A percentile compares a stretch with the other conserved stretches of the same genome.
Conservation (phyloP, 495 filamentous ascomycete species). For the Cladorrhinum samala region DNA sequence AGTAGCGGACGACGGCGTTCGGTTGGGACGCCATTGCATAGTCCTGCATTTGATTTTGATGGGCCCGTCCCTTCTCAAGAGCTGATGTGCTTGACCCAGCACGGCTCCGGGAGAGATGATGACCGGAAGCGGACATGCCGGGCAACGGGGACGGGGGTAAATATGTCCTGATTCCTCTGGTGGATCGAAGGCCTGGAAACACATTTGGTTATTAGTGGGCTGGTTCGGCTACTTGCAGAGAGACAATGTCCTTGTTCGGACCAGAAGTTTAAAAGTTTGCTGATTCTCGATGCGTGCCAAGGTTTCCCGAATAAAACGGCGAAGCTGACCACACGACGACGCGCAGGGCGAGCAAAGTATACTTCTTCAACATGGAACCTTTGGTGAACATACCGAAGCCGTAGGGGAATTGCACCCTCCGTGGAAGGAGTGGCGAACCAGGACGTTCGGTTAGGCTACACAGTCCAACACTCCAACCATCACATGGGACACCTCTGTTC, state of each 20-base stretch:
- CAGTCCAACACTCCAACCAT: constrained; percentile 43
- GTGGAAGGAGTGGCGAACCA: constrained; percentile 29
- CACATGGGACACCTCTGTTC: constrained; percentile 34
- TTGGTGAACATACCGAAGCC: constrained; percentile 26
- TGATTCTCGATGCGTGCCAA: not conserved
- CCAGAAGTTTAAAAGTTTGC: not conserved
- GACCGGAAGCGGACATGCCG: constrained; percentile 40
- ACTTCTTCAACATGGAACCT: not conserved
- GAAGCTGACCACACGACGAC: not conserved
- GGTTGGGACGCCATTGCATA: constrained; percentile 47
- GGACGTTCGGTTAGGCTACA: constrained; percentile 40
- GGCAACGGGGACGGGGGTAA: constrained; percentile 20
- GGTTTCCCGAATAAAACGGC: not conserved
- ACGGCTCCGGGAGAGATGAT: constrained; percentile 48
- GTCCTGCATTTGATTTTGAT: constrained; percentile 38
- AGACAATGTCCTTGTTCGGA: not conserved
- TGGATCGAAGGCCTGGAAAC: constrained; percentile 15
- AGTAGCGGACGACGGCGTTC: constrained; percentile 47
- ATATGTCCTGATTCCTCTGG: constrained; percentile 21
- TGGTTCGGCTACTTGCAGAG: constrained; percentile 13
- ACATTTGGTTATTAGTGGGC: constrained; percentile 11
- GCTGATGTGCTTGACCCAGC: constrained; percentile 52
- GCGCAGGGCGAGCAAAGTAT: constrained; percentile 12
- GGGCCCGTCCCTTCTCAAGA: constrained; percentile 34
- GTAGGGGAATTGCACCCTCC: constrained; percentile 19